Base-by-base conservation (phyloP, 345 rosid genomes). In the Psidium friedrichsthalianum region DNA sequence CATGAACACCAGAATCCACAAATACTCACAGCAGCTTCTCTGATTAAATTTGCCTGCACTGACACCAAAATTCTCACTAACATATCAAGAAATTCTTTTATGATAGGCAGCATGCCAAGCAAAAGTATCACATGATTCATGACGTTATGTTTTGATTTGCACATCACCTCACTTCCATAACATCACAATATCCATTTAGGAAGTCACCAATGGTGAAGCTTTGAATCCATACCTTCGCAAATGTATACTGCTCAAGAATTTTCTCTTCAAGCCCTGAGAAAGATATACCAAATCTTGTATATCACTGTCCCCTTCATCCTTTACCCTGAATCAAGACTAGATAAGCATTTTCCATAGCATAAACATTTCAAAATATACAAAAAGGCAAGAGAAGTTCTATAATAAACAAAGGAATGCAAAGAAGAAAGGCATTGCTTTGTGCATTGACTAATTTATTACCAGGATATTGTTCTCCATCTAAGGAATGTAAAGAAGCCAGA, bases 1-100 rank as follows among this genome's bases (percentile, higher is more conserved):
- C 98, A 95, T 95, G 98, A 54, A 95, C 88, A 88, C 98, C 98
- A 85, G 99, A 94, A 88, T 94, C 94, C 86, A 97, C 88, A 95
- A 91, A 91, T 94, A 97, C 90, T 90, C 47, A 89, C 91, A 84
- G 96, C 98, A 83, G 98, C 97, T 88, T 95, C 90, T 90, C 98
- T 94, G 86, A 97, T 95, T 90, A 95, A 89, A 90, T 92, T 97
- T 86, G 99, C 98, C 99, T 96, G 91, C 51, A 61, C 55, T 58
- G 36, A 87, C 51, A 84, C 80, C 42, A 84, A 85, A 64, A 83
- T 69, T 82, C 74, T 69, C 80, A 36, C 11, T 58, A 81, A 78
- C 86, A 20, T 10, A 51, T 58, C 18, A 20, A 85, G 20, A 54
- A 55, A 82, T 56, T 51, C 20, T 47, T 32, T 20, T 56, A 83